phyloP scores from a whole-genome alignment of 805 yeast species.

The Myxozyma vanderwaltii region DNA sequence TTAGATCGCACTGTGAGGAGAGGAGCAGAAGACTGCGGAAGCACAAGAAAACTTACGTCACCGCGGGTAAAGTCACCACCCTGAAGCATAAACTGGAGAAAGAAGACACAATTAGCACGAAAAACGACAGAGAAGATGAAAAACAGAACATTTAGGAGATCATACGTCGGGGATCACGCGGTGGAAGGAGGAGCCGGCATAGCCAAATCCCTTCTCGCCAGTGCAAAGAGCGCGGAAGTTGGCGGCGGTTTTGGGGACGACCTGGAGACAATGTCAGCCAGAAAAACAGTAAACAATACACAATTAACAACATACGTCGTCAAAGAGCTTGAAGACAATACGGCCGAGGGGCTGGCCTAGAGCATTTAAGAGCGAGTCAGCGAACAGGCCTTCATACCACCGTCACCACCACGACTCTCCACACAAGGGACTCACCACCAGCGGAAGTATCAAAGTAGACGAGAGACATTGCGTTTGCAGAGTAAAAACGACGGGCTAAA shows the following conservation, averaged over 20 bases:
- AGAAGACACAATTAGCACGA: background rate
- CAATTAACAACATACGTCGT: conserved; percentile 82
- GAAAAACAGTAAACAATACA: conserved; percentile 39
- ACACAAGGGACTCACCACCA: conserved; percentile 51
- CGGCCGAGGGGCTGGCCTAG: conserved; percentile 72
- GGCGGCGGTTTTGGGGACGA: conserved; percentile 82
- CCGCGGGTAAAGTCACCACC: conserved; percentile 87
- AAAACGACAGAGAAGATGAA: background rate
- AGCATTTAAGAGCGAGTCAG: too few relatives aligned
- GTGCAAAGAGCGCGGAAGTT: conserved; percentile 87
- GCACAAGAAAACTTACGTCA: conserved; percentile 44
- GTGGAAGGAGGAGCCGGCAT: conserved; percentile 80
- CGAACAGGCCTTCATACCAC: background rate
- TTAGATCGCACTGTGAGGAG: background rate
- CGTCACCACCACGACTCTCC: background rate
- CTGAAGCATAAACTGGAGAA: conserved; percentile 93
- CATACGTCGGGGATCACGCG: conserved; percentile 58
- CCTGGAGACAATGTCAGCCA: conserved; percentile 53
- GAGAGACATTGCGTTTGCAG: conserved; percentile 53
- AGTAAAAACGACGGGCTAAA: background rate
- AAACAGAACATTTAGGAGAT: background rate
- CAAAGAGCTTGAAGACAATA: conserved; percentile 82
- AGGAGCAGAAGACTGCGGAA: background rate
- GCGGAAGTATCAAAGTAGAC: conserved; percentile 83
- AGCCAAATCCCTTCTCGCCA: conserved; percentile 76